Base-by-base conservation (phyloP, 352 stramenopile species). In the Phytophthora kernoviae region DNA sequence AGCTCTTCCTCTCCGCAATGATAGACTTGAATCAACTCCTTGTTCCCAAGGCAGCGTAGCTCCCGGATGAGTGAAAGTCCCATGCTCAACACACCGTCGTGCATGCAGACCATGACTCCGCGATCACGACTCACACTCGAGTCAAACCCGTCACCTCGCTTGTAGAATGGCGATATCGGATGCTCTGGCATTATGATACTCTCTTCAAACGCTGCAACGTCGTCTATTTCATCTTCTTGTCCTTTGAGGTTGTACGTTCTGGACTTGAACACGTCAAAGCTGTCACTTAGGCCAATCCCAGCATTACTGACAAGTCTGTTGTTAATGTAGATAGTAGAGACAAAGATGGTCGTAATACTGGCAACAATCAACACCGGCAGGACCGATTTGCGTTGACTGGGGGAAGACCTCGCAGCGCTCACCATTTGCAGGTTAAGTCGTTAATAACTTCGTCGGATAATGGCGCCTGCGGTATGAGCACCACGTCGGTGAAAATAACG, bases 1-100 rank as follows among this genome's bases (percentile, higher is more conserved):
- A 90, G 54, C 39, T 90, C 81, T 4, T 78, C 51, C 1, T 54
- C 50, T 36, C 21, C 70, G 34, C 54, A 82, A 26, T 69, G 61
- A 48, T 69, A 69, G 1, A 65, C 55, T 18, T 57, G 75, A 24
- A 69, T 30, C 26, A 69, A 42, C 24, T 69, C 61, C 32, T 53
- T 36, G 30, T 69, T 69, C 1, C 47, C 54, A 1, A 69, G 49
- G 21, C 61, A 69, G 1, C 61, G 54, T 17, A 69, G 20, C 48
- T 69, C 70, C 5, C 58, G 55, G 36, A 82, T 65, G 8, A 82
- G 54, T 10, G 73, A 82, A 10, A 74, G 40, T 0, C 70, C 73
- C 67, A 82, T 77, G 41, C 61, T 40, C 15, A 80, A n/a, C 8
- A 76, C 47, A 1, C 45, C 55, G n/a, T 77, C 62, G 50, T 77